phyloP scores from a whole-genome alignment of 2,329 filamentous ascomycete genomes.

The Colletotrichum chlorophyti region DNA sequence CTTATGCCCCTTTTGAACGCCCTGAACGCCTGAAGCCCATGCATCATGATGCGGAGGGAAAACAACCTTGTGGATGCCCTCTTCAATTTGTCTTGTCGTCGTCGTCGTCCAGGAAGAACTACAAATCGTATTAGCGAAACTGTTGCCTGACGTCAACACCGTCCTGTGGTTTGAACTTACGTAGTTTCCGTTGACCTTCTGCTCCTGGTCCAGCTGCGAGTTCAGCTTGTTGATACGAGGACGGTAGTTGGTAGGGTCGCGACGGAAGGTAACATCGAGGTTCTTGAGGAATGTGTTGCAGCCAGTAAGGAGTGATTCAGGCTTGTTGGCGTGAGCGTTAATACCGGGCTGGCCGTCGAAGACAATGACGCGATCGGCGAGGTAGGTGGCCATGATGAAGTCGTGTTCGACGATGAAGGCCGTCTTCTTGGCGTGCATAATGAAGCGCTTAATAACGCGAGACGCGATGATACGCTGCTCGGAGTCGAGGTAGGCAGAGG shows the following conservation, averaged over 20 bases:
- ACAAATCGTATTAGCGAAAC: constrained; percentile 30
- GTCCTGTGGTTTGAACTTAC: constrained; percentile 64
- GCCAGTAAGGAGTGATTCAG: constrained; percentile 90
- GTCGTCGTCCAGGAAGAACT: constrained; percentile 98
- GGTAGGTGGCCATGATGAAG: constrained; percentile 90
- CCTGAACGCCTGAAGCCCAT: constrained; percentile 56
- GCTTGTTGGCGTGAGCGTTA: constrained; percentile 84
- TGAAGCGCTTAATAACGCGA: constrained; percentile 98
- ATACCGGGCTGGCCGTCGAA: constrained; percentile 95
- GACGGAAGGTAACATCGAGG: constrained; percentile 96
- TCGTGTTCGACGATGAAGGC: constrained; percentile 99
- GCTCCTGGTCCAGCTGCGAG: constrained; percentile 96
- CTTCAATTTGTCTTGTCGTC: constrained; percentile 65
- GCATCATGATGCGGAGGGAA: constrained; percentile 42
- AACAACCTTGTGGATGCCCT: constrained; percentile 48
- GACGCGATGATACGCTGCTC: constrained; percentile 98
- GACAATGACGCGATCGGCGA: constrained; percentile 94
- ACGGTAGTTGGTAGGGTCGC: constrained; percentile 93
- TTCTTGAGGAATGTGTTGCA: constrained; percentile 98
- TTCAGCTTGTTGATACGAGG: constrained; percentile 98
- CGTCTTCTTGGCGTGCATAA: constrained; percentile 99
- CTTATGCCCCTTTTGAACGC: constrained; percentile 54
- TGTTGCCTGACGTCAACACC: background rate
- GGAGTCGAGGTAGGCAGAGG: constrained; percentile 95
- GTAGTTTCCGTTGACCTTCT: constrained; percentile 93